These are phyloP conservation scores for Boletellus emodensis DNA, from an alignment of 768 basidiomycete genomes.

Conservation along the genomic window DNA sequence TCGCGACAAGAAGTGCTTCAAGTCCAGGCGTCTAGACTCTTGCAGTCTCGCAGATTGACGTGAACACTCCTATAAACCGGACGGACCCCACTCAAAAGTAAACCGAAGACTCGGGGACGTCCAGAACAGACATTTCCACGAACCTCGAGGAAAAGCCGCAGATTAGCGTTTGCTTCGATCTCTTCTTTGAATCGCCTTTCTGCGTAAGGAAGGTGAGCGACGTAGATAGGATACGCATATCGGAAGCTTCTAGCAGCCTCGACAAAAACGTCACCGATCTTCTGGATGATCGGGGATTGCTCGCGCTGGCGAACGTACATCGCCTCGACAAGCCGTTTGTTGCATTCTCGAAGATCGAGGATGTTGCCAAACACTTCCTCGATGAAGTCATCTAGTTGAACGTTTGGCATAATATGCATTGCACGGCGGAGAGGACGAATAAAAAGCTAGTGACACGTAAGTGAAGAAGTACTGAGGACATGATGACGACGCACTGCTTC, in stretches of 20 bases:
- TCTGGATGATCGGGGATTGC: constrained; percentile 74
- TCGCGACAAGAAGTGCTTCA: constrained; percentile 58
- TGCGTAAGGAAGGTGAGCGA: constrained; percentile 79
- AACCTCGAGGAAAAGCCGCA: constrained; percentile 85
- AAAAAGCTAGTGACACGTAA: constrained; percentile 41
- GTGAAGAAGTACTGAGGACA: constrained; percentile 32
- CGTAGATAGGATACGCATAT: constrained; percentile 78
- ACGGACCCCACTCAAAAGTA: not conserved
- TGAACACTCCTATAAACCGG: constrained; percentile 18
- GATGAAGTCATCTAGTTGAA: constrained; percentile 75
- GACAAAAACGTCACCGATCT: constrained; percentile 87
- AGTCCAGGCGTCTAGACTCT: constrained; percentile 54
- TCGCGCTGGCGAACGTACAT: constrained; percentile 83
- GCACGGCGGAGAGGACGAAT: constrained; percentile 51
- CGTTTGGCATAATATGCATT: constrained; percentile 52
- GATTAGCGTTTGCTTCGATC: constrained; percentile 72
- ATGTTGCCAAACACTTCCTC: constrained; percentile 90
- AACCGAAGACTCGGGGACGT: not conserved
- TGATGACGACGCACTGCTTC: constrained; percentile 49
- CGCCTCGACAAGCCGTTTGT: constrained; percentile 76
- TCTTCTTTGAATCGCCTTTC: constrained; percentile 89
- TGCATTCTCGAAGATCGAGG: constrained; percentile 80
- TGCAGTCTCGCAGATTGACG: constrained; percentile 51
- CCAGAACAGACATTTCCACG: constrained; percentile 6
- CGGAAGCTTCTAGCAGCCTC: constrained; percentile 86